Conservation (phyloP, 2,329 filamentous ascomycete species). For the Escovopsis weberi region DNA sequence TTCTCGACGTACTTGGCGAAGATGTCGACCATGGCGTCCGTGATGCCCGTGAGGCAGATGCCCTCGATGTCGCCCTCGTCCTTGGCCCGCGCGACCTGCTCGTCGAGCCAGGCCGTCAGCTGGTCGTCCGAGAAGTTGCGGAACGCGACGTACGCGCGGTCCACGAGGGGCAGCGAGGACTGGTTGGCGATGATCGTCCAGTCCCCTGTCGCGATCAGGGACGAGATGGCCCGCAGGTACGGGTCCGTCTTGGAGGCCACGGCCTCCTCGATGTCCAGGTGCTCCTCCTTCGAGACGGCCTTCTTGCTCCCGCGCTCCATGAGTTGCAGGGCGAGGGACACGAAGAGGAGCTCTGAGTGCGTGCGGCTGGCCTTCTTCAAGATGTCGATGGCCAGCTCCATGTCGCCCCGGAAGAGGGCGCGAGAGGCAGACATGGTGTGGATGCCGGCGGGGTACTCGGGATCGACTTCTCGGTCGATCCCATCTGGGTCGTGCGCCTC, state of each 20-base stretch:
- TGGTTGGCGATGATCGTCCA: conserved; percentile 65
- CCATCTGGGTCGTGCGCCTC: conserved; percentile 30
- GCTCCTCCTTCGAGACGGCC: conserved; percentile 24
- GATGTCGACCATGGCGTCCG: conserved; percentile 57
- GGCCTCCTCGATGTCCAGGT: conserved; percentile 43
- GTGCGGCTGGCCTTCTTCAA: conserved; percentile 51
- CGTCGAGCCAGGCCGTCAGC: conserved; percentile 52
- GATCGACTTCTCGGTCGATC: conserved; percentile 25
- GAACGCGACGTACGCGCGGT: conserved; percentile 61
- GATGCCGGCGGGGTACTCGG: conserved; percentile 36
- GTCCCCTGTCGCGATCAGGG: conserved; percentile 60
- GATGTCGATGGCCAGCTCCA: conserved; percentile 52
- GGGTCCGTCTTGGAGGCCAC: conserved; percentile 55
- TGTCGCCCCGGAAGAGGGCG: conserved; percentile 59
- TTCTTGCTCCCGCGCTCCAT: conserved; percentile 35
- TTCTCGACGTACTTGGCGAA: conserved; percentile 62
- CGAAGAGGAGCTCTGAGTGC: conserved; percentile 51
- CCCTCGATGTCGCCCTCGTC: conserved; percentile 60
- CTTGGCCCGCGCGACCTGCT: conserved; percentile 46
- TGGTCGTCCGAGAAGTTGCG: conserved; percentile 48
- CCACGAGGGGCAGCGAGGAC: conserved; percentile 55
- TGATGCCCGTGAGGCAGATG: conserved; percentile 64
- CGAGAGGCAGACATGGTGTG: conserved; percentile 65
- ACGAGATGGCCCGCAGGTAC: conserved; percentile 66
- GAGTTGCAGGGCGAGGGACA: conserved; percentile 51